Evolutionary conservation across 176 grass and related monocot genomes (phyloP).

Genomic region (Leersia perrieri): DNA sequence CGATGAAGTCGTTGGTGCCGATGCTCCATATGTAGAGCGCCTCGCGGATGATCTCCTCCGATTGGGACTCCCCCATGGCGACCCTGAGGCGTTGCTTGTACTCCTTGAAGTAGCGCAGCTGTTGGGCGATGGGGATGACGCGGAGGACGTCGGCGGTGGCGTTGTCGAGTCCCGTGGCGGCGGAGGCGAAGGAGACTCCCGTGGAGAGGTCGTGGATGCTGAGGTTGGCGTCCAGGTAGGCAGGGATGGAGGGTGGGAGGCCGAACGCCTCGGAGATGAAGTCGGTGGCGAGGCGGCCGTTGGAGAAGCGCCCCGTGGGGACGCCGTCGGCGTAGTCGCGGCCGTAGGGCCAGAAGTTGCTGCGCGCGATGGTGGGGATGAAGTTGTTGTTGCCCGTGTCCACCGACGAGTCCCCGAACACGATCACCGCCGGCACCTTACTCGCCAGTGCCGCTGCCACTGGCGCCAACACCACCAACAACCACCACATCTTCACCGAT

Average conservation of each 20-base stretch:
- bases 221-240: slow-evolving; percentile 59
- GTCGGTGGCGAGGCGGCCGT: slow-evolving; percentile 66
- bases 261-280: slow-evolving; percentile 76
- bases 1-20: slow-evolving; percentile 93
- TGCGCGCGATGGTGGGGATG: slow-evolving; percentile 52
- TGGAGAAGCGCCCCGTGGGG: slow-evolving; percentile 84
- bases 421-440: slow-evolving; percentile 52
- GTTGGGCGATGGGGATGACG: slow-evolving; percentile 56
- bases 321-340: slow-evolving; percentile 43
- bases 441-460: not conserved
- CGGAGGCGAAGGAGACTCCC: slow-evolving; percentile 83
- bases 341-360: slow-evolving; percentile 78
- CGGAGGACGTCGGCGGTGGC: slow-evolving; percentile 42
- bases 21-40: slow-evolving; percentile 72
- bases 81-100: slow-evolving; percentile 48
- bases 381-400: slow-evolving; percentile 85
- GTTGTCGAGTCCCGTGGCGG: slow-evolving; percentile 65
- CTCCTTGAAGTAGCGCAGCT: slow-evolving; percentile 69
- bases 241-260: slow-evolving; percentile 46
- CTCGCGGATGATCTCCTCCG: slow-evolving; percentile 30
- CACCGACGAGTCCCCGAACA: slow-evolving; percentile 79
- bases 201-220: slow-evolving; percentile 40
- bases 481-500: not conserved
- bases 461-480: not conserved
- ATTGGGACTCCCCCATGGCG: slow-evolving; percentile 35